Evolutionary conservation across 2,329 filamentous ascomycete genomes (phyloP), one percentile per base, ranked within the genome.

Genomic region (Colletotrichum gloeosporioides): DNA sequence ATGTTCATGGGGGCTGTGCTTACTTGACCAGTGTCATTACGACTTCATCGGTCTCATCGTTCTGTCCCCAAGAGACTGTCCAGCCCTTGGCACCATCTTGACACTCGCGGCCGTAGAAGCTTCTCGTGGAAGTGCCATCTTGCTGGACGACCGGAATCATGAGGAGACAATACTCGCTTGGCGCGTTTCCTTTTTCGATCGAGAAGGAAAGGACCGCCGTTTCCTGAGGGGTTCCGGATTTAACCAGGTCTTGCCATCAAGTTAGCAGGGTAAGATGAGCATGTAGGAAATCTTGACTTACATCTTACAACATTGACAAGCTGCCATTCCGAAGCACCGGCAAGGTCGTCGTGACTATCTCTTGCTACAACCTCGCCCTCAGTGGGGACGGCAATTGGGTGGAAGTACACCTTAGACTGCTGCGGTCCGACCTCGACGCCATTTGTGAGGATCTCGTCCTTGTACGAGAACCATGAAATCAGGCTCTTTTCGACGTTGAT

Each of bases 11-110:
- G n/a, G n/a, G n/a, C n/a, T n/a, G n/a, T 29, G 27, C 5, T 31
- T 32, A 32, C 31, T 32, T 83, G 31, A 82, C 77, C 1, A 85
- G 29, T 0, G 82, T 82, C 78, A 82, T 79, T 27, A 84, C 81
- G 0, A 79, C 83, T 4, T 79, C 80, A 36, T 84, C 83, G 0
- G 79, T 79, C 0, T 29, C 72, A 9, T 73, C 55, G 25, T 80
- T 78, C 76, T 85, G 83, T 2, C 83, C 83, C 82, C 82, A 85
- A 0, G 82, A 84, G 8, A 82, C 65, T 6, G 71, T 73, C 80
- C 81, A 83, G n/a, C 78, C 78, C n/a, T 77, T 79, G 36, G 18
- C 10, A 13, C 18, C 34, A 9, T 78, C 70, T 1, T 70, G 65
- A 62, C 83, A 85, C 3, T 68, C 64, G 29, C 79, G 61, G 16